Conservation (phyloP, 1,284 basidiomycete species). For the Sporisorium scitamineum region DNA sequence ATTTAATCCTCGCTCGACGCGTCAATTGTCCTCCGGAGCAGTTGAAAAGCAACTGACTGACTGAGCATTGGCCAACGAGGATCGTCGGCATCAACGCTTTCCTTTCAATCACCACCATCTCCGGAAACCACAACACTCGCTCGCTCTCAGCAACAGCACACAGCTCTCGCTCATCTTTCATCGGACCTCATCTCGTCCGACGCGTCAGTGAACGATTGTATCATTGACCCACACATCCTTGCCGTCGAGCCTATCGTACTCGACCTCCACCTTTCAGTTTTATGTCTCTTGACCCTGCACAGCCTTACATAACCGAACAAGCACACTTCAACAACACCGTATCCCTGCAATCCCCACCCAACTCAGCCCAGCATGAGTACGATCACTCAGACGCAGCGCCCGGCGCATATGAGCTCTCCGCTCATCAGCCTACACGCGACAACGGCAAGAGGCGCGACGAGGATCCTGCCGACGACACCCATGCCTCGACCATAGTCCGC, state of each 20-base stretch:
- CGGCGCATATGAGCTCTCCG: conserved; percentile 1
- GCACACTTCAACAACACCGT: not conserved
- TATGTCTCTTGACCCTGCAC: conserved; percentile 43
- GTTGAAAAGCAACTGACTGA: too few relatives aligned
- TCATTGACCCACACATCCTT: conserved; percentile 16
- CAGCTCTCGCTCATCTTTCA: not conserved
- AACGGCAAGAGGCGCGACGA: conserved; percentile 24
- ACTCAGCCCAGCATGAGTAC: conserved; percentile 20
- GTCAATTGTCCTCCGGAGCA: too few relatives aligned
- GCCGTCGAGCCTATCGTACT: conserved; percentile 27
- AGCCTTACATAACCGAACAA: conserved; percentile 12
- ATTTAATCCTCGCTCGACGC: conserved; percentile 15
- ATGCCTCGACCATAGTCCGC: conserved; percentile 35
- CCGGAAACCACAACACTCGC: not conserved
- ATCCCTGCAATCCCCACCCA: not conserved
- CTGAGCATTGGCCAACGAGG: conserved; percentile 20
- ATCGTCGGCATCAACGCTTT: not conserved
- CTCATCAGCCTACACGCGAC: conserved; percentile 8
- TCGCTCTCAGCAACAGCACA: not conserved
- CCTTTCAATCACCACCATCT: not conserved
- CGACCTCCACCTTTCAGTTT: conserved; percentile 23
- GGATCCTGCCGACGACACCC: not conserved
- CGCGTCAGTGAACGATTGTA: conserved; percentile 19
- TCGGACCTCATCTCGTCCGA: not conserved
- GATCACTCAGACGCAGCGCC: not conserved